Base-by-base conservation (phyloP, 164 flowering plant species). In the Nymphaea colorata region DNA sequence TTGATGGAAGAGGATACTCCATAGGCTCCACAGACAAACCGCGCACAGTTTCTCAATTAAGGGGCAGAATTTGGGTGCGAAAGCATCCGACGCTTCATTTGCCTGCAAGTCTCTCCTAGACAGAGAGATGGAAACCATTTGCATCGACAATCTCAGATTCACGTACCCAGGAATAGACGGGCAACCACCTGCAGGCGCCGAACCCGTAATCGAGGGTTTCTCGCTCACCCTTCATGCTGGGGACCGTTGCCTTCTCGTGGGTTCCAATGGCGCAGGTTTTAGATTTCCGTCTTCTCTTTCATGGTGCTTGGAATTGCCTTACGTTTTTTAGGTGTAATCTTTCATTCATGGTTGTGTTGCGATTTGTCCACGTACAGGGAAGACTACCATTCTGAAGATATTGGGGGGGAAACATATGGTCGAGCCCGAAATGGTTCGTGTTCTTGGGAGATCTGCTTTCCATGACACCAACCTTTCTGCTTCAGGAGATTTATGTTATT, bases 381-480 rank as follows among this genome's bases (percentile, higher is more conserved):
- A 95, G 71, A 95, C 98, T n/a, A 91, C 98, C 16, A 91, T 95
- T 12, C 66, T 95, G 84, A 95, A 87, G 81, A 90, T 95, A 45
- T 67, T 91, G 69, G 98, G 99, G 67, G 99, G 99, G 70, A 95
- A 92, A 78, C 99, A 95, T 71, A 84, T 95, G 96, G 99, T 91
- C 76, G 98, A 90, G 11, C 98, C 85, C 3, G 81, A 79, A 51
- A 95, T 92, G 98, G 98, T 95, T 57, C 78, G 85, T 5, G 90
- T 92, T 10, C 74, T 95, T 4, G 98, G 99, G 44, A 82, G 94
- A 83, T 90, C 99, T 0, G 97, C 98, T 60, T 95, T 95, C 70
- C 99, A 92, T 55, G 98, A 95, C 62, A 95, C 99, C 8, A 75
- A 66, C 42, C 82, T 95, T 77, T 85, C 90, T 14, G 81, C 91